Percentiles rank a stretch among this genome's conserved stretches.
Conservation (phyloP, 2,329 filamentous ascomycete species). For the Didymella arachidicola region DNA sequence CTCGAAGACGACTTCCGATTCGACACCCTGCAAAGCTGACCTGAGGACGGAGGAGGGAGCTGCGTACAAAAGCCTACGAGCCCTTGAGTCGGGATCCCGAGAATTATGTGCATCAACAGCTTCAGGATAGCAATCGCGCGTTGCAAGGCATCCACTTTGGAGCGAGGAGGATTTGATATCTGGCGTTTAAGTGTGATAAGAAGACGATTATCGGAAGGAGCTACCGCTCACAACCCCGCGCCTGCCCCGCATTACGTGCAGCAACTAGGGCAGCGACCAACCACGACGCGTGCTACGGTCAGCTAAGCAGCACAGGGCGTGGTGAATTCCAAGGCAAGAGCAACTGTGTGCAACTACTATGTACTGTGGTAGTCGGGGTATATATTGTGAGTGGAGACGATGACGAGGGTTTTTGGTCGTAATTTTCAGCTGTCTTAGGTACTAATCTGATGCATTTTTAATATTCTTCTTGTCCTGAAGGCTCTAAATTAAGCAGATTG, state of each 20-base stretch:
- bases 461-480: too few relatives aligned
- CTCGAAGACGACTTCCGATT: not conserved
- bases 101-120: not conserved
- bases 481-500: too few relatives aligned
- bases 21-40: not conserved
- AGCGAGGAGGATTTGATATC: not conserved
- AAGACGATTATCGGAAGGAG: not conserved
- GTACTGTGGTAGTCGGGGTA: too few relatives aligned
- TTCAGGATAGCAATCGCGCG: not conserved
- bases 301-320: conserved; percentile 11
- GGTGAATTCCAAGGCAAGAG: conserved; percentile 15
- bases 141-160: not conserved
- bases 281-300: conserved; percentile 10
- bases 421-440: too few relatives aligned
- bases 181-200: not conserved
- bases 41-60: not conserved
- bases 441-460: too few relatives aligned
- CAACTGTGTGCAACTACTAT: not conserved
- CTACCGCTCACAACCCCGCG: conserved; percentile 17
- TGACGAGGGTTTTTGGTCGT: too few relatives aligned
- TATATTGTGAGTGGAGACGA: too few relatives aligned
- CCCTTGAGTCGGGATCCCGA: not conserved
- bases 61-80: not conserved
- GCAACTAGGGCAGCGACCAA: conserved; percentile 9
- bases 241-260: conserved; percentile 12